Conservation (phyloP, 352 stramenopile species). For the Phytophthora sojae region DNA sequence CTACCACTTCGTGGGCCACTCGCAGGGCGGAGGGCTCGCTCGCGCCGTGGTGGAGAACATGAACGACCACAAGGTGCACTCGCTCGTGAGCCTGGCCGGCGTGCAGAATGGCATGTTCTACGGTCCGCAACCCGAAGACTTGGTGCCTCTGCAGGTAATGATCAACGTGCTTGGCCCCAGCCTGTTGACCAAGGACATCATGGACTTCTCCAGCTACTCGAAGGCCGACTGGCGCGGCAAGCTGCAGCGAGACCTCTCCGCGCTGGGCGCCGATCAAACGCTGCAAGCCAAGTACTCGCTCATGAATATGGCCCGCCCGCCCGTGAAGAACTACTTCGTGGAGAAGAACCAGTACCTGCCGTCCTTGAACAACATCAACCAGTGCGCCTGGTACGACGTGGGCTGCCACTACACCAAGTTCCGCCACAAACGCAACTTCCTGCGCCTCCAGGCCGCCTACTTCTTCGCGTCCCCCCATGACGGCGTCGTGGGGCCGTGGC, state of each 20-base stretch:
- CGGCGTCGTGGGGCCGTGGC: conserved; percentile 39
- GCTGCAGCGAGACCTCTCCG: conserved; percentile 43
- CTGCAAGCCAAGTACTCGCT: conserved; percentile 42
- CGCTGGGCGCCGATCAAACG: conserved; percentile 28
- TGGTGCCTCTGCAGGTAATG: conserved; percentile 42
- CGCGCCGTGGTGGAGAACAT: conserved; percentile 62
- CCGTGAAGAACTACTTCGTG: conserved; percentile 22
- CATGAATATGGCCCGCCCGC: conserved; percentile 43
- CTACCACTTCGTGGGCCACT: conserved; percentile 63
- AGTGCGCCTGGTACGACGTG: conserved; percentile 4
- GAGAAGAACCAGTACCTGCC: conserved; percentile 38
- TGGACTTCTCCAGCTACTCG: conserved; percentile 46
- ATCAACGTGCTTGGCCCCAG: conserved; percentile 38
- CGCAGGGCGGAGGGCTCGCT: conserved; percentile 47
- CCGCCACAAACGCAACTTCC: conserved; percentile 39
- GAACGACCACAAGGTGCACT: conserved; percentile 59
- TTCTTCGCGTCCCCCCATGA: conserved; percentile 43
- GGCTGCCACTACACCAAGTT: conserved; percentile 13
- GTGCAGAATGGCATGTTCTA: conserved; percentile 66
- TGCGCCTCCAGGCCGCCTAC: conserved; percentile 28
- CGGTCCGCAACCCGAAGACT: conserved; percentile 46
- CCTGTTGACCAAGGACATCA: conserved; percentile 31
- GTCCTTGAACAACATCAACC: conserved; percentile 36
- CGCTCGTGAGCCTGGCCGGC: conserved; percentile 54
- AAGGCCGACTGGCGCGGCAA: conserved; percentile 35